phyloP scores from a whole-genome alignment of 2,329 filamentous ascomycete genomes.

The Ceratocystis alfenasii region DNA sequence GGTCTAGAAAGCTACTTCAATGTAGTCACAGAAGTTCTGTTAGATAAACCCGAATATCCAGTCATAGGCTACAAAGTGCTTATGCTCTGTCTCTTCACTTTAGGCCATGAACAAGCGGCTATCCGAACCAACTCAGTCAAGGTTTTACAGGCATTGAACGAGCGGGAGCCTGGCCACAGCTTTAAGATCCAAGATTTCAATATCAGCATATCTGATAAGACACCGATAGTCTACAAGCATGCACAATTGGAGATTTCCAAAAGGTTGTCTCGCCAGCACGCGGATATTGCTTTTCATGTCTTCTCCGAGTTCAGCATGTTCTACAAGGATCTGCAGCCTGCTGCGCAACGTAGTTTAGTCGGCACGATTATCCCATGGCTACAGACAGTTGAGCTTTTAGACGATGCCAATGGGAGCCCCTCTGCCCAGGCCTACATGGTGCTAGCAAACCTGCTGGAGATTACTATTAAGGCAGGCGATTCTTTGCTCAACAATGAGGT shows the following conservation, averaged over 20 bases:
- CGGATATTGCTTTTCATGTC: constrained; percentile 79
- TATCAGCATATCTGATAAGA: constrained; percentile 97
- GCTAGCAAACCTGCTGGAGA: constrained; percentile 86
- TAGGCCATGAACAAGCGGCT: constrained; percentile 82
- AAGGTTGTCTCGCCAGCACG: constrained; percentile 74
- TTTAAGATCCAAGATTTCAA: constrained; percentile 95
- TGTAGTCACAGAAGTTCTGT: constrained; percentile 77
- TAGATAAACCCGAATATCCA: constrained; percentile 69
- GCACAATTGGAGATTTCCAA: constrained; percentile 96
- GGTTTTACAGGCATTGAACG: constrained; percentile 68
- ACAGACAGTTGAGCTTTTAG: constrained; percentile 79
- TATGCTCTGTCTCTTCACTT: constrained; percentile 75
- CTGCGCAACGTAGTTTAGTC: constrained; percentile 83
- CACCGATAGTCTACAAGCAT: constrained; percentile 92
- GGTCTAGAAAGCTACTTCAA: constrained; percentile 91
- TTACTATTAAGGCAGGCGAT: constrained; percentile 64
- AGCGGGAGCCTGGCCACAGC: constrained; percentile 58
- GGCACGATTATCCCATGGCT: constrained; percentile 94
- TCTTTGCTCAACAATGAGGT: constrained; percentile 74
- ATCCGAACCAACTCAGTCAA: constrained; percentile 80
- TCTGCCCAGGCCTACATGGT: constrained; percentile 90
- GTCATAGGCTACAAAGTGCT: constrained; percentile 85
- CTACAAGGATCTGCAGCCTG: constrained; percentile 74
- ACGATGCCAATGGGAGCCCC: constrained; percentile 83
- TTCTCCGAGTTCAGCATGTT: constrained; percentile 93